phyloP scores from a whole-genome alignment of 495 filamentous ascomycete genomes.

The Apiosordaria backusii region DNA sequence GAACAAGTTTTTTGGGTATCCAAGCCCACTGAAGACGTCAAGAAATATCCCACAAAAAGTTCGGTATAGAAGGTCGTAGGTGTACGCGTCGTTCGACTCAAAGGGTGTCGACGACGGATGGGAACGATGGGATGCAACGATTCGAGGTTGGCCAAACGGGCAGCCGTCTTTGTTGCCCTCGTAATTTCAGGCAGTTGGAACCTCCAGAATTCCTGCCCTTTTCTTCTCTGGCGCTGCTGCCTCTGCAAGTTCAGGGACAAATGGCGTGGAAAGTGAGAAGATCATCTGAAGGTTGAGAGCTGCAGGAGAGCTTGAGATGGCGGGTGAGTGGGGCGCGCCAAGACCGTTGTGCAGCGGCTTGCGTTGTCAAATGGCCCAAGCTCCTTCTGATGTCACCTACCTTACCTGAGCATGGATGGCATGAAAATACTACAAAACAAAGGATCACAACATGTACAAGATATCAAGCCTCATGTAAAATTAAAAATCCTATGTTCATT shows the following conservation, averaged over 20 bases:
- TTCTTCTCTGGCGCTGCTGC: not conserved
- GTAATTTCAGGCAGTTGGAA: not conserved
- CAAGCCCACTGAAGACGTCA: not conserved
- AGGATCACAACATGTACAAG: not conserved
- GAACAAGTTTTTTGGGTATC: not conserved
- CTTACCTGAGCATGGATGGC: too few species aligned
- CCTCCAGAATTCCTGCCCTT: not conserved
- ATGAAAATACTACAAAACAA: not conserved
- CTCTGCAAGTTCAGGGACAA: not conserved
- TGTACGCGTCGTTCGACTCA: not conserved
- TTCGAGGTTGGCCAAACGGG: not conserved
- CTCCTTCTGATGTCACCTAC: not conserved
- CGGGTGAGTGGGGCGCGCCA: not conserved
- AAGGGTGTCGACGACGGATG: not conserved
- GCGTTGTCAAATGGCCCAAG: constrained; percentile 3
- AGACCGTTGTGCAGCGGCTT: not conserved
- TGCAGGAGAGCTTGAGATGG: not conserved
- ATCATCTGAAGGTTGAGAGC: not conserved
- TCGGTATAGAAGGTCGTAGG: not conserved
- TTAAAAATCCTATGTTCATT: not conserved
- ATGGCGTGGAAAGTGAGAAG: not conserved
- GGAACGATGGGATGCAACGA: not conserved
- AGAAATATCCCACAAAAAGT: not conserved
- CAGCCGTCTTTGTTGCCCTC: not conserved
- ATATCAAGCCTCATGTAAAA: not conserved